A percentile compares a stretch with the other conserved stretches of the same genome.
Evolutionary conservation across 177 flowering plant species (phyloP).

Genomic region (Vitis hybrid): DNA sequence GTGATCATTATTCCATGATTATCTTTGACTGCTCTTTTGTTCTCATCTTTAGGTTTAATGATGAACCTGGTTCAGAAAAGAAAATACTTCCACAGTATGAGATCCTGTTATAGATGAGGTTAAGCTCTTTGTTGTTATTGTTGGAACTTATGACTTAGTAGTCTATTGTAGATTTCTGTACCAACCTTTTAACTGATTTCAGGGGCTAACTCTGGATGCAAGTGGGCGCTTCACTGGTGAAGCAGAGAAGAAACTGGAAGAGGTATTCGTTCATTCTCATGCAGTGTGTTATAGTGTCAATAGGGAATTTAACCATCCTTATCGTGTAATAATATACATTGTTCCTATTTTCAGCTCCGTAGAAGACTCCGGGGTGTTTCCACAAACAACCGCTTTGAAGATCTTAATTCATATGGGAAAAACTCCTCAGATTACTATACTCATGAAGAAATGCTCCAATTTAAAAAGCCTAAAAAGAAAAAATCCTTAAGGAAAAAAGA

Average conservation of each 20-base stretch:
- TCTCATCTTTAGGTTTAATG: constrained; percentile 59
- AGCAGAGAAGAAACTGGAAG: constrained; percentile 94
- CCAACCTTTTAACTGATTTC: constrained; percentile 8
- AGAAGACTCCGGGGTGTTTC: no score
- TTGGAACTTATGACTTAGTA: neutral
- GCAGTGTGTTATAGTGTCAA: neutral
- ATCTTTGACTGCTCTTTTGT: no score
- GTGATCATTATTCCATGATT: no score
- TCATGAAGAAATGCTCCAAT: no score
- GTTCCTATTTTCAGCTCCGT: no score
- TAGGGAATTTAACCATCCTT: neutral
- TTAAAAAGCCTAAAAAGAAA: no score
- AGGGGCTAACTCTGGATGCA: constrained; percentile 83
- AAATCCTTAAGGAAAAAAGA: no score
- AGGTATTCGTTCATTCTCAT: constrained; percentile 41
- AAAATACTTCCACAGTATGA: constrained; percentile 96
- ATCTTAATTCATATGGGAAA: no score
- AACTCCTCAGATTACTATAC: no score
- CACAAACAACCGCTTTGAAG: no score
- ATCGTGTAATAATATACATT: no score
- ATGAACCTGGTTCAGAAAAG: constrained; percentile 59
- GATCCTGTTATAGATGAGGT: constrained; percentile 87
- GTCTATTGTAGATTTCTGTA: neutral
- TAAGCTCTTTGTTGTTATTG: constrained; percentile 1
- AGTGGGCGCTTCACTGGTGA: constrained; percentile 74